These are phyloP conservation scores for Epichloe elymi DNA, from an alignment of 2,329 filamentous ascomycete genomes.

Conservation along the genomic window DNA sequence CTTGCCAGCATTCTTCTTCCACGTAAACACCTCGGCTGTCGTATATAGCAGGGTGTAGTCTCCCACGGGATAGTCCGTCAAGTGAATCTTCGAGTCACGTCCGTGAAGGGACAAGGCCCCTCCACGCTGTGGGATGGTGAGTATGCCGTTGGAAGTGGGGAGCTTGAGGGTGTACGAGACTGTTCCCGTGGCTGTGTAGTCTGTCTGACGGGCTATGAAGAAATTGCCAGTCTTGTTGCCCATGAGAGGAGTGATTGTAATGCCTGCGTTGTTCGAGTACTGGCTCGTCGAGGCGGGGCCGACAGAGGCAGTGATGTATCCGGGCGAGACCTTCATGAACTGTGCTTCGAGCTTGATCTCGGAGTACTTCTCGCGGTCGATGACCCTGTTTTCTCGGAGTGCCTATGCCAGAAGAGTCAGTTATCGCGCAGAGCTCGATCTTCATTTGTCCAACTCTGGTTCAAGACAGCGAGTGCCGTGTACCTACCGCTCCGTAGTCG, in stretches of 20 bases:
- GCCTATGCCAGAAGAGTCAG: slow-evolving; percentile 4
- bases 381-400: slow-evolving; percentile 56
- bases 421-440: slow-evolving; percentile 8
- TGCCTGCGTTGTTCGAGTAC: slow-evolving; percentile 35
- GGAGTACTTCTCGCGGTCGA: slow-evolving; percentile 63
- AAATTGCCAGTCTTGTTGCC: slow-evolving; percentile 42
- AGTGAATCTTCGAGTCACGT: slow-evolving; percentile 54
- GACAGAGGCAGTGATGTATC: slow-evolving; percentile 49
- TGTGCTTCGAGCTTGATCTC: slow-evolving; percentile 66
- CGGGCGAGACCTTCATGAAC: slow-evolving; percentile 60
- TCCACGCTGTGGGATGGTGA: slow-evolving; percentile 46
- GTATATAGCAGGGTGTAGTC: slow-evolving; percentile 50
- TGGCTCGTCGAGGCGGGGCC: slow-evolving; percentile 35
- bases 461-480: background rate
- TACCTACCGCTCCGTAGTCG: slow-evolving; percentile 34
- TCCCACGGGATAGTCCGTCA: slow-evolving; percentile 53
- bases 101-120: slow-evolving; percentile 44
- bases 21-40: slow-evolving; percentile 56
- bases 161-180: slow-evolving; percentile 52
- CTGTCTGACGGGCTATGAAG: slow-evolving; percentile 53
- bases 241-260: slow-evolving; percentile 49
- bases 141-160: slow-evolving; percentile 40
- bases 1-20: slow-evolving; percentile 48
- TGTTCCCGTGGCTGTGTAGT: slow-evolving; percentile 45
- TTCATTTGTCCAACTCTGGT: slow-evolving; percentile 7